These are phyloP conservation scores for Pisolithus marmoratus DNA, from an alignment of 768 basidiomycete genomes.

Conservation along the genomic window DNA sequence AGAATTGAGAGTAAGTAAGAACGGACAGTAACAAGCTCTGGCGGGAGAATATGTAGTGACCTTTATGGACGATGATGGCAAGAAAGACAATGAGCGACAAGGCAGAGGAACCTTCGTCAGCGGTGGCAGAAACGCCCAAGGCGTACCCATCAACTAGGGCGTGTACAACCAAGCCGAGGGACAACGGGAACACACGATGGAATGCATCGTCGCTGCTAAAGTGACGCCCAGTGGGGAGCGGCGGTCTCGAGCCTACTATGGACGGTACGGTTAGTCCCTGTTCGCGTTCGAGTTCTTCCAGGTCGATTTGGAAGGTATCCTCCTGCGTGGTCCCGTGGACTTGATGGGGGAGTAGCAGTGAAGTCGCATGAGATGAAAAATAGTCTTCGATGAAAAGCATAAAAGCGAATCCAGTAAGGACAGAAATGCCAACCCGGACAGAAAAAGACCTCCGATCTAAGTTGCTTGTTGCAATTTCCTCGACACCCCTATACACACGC, in stretches of 20 bases:
- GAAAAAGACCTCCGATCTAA: conserved; percentile 38
- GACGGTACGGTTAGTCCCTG: conserved; percentile 19
- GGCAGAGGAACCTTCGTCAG: conserved; percentile 36
- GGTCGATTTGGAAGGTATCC: conserved; percentile 51
- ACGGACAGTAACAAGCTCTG: neutral
- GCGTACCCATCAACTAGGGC: conserved; percentile 90
- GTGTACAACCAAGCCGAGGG: conserved; percentile 83
- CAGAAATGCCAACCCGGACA: conserved; percentile 52
- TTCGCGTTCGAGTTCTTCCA: conserved; percentile 51
- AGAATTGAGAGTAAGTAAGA: conserved; percentile 8
- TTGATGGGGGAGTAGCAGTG: conserved; percentile 13
- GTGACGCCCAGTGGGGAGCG: neutral
- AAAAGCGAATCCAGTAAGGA: conserved; percentile 53
- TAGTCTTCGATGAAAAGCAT: conserved; percentile 66
- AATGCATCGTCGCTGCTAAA: conserved; percentile 17
- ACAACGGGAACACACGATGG: conserved; percentile 59
- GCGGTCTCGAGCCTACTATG: too few relatives aligned
- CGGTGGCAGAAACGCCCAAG: conserved; percentile 66
- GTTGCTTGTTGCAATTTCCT: conserved; percentile 42
- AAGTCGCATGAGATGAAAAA: conserved; percentile 45
- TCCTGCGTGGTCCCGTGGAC: conserved; percentile 15
- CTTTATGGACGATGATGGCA: conserved; percentile 91
- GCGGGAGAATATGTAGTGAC: conserved; percentile 25
- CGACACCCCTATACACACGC: conserved; percentile 57
- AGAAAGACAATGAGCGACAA: conserved; percentile 84